Percentiles rank a stretch among this genome's conserved stretches.
Conservation (phyloP, 2,329 filamentous ascomycete species). For the Alternaria incomplexa region DNA sequence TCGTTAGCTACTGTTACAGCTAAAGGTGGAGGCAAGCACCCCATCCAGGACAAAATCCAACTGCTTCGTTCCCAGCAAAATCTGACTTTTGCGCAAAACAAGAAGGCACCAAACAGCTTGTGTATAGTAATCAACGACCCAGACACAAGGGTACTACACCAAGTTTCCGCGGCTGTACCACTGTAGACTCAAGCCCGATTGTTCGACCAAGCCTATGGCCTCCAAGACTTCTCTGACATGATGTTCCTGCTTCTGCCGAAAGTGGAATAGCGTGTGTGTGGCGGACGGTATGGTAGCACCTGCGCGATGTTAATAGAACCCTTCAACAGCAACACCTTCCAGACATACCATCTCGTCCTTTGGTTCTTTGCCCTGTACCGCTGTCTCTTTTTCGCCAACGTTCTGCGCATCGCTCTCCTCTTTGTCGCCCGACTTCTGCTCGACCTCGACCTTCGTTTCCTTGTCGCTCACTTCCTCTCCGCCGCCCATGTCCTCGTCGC, state of each 20-base stretch:
- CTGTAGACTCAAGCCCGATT: background rate
- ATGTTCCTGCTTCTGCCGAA: background rate
- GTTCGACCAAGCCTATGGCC: background rate
- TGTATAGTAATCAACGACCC: too few relatives aligned
- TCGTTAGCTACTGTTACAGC: background rate
- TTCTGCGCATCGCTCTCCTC: background rate
- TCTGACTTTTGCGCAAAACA: too few relatives aligned
- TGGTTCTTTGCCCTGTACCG: background rate
- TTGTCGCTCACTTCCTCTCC: too few relatives aligned
- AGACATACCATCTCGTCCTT: background rate
- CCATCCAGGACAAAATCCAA: background rate
- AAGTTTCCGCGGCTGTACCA: too few relatives aligned
- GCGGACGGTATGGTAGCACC: background rate
- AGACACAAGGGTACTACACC: too few relatives aligned
- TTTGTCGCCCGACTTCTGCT: background rate
- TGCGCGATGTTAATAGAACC: background rate
- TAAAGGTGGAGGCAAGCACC: background rate
- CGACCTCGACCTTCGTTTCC: background rate
- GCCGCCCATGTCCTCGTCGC: background rate
- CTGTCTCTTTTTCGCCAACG: background rate
- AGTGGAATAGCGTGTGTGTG: background rate
- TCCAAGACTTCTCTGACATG: background rate
- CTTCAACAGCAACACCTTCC: background rate
- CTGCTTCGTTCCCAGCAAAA: background rate
- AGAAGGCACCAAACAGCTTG: too few relatives aligned